A percentile compares a stretch with the other conserved stretches of the same genome.
Evolutionary conservation across 1,139 yeast genomes (phyloP).

Genomic region (Suhomyces bokatorum): DNA sequence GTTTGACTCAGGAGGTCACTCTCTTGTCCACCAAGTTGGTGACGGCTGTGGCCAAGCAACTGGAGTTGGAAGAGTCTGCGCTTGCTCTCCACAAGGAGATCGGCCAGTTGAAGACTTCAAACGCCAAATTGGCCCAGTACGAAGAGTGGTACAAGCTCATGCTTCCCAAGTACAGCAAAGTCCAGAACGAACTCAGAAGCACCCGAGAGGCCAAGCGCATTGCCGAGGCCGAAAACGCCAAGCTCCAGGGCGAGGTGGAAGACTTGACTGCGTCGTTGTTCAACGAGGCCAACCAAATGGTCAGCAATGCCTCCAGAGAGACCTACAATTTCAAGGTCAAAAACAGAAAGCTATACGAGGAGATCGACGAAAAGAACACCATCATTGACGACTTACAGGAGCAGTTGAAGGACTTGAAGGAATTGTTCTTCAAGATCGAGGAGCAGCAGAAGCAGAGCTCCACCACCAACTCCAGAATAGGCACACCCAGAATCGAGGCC

Average conservation of each 20-base stretch:
- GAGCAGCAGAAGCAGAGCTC: constrained; percentile 26
- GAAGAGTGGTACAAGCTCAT: constrained; percentile 31
- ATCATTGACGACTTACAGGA: constrained; percentile 65
- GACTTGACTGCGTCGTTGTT: constrained; percentile 74
- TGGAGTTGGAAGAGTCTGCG: constrained; percentile 49
- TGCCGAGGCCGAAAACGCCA: constrained; percentile 59
- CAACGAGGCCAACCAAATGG: constrained; percentile 81
- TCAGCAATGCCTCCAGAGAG: constrained; percentile 65
- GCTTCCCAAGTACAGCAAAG: constrained; percentile 30
- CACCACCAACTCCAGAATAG: constrained; percentile 8
- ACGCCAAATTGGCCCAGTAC: constrained; percentile 28
- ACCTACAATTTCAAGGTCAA: constrained; percentile 53
- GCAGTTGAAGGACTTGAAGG: constrained; percentile 71
- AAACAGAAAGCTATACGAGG: constrained; percentile 61
- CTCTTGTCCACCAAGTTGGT: constrained; percentile 59
- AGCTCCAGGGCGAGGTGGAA: constrained; percentile 69
- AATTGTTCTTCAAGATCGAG: constrained; percentile 35
- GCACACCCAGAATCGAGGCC: constrained; percentile 15
- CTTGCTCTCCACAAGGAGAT: constrained; percentile 37
- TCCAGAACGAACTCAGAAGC: constrained; percentile 34
- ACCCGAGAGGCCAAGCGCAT: constrained; percentile 37
- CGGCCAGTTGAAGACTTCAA: constrained; percentile 23
- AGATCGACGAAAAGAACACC: constrained; percentile 69
- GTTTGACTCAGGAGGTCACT: constrained; percentile 58
- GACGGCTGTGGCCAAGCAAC: constrained; percentile 61